Evolutionary conservation across 768 basidiomycete genomes (phyloP).

Genomic region (Pleurotus cornucopiae): DNA sequence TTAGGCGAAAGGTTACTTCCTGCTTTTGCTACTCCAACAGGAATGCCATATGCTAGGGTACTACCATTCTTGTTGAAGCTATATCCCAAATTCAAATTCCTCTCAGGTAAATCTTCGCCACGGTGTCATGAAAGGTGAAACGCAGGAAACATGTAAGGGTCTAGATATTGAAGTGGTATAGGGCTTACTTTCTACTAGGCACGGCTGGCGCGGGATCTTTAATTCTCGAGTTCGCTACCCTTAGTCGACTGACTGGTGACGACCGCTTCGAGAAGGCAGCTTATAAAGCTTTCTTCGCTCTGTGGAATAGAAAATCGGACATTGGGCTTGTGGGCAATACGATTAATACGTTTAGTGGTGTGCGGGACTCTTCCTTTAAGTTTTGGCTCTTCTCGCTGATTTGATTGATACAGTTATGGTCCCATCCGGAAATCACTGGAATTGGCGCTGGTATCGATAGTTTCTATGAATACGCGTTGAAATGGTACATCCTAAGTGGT

Average conservation of each 20-base stretch:
- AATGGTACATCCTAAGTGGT: slow-evolving; percentile 89
- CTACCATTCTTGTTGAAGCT: slow-evolving; percentile 11
- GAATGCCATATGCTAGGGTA: slow-evolving; percentile 89
- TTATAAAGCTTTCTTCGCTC: slow-evolving; percentile 83
- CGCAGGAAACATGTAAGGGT: slow-evolving; percentile 69
- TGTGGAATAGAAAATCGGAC: slow-evolving; percentile 89
- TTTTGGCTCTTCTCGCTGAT: not conserved
- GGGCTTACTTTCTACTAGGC: slow-evolving; percentile 38
- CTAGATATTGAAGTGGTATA: not conserved
- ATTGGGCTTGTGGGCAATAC: slow-evolving; percentile 87
- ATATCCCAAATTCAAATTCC: not conserved
- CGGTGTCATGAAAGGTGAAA: slow-evolving; percentile 75
- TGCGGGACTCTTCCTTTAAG: slow-evolving; percentile 29
- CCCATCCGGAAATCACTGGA: slow-evolving; percentile 66
- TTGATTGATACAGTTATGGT: slow-evolving; percentile 54
- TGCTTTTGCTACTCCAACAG: slow-evolving; percentile 89
- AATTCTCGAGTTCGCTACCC: slow-evolving; percentile 89
- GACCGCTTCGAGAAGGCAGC: slow-evolving; percentile 88
- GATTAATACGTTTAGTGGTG: slow-evolving; percentile 79
- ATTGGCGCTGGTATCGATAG: slow-evolving; percentile 96
- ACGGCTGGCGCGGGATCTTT: slow-evolving; percentile 91
- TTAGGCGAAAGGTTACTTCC: slow-evolving; percentile 83
- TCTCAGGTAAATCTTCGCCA: slow-evolving; percentile 76
- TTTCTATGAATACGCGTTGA: slow-evolving; percentile 91
- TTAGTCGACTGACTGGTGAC: slow-evolving; percentile 89